Base-by-base conservation (phyloP, 768 basidiomycete species). In the Crucibulum laeve region DNA sequence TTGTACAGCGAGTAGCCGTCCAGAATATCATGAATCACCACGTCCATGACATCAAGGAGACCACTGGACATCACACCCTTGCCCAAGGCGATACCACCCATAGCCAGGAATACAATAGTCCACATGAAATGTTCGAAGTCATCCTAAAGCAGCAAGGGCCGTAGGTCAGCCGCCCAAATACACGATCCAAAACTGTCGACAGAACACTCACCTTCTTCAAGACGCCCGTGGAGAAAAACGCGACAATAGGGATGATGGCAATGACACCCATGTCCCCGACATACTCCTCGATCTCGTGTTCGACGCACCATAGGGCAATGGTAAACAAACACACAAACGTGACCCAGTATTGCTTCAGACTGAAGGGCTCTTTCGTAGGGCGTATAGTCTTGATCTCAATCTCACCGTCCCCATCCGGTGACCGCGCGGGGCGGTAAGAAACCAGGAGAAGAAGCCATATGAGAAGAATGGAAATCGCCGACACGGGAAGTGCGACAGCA, bases 241-340 rank as follows among this genome's bases (percentile, higher is more conserved):
- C 86, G 4, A 97, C 74, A 35, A 98, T 75, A 0, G 95, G 96
- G 35, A 99, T 73, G 52, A 98, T 82, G 2, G 95, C 94, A 50
- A 99, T 93, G 54, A 97, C 76, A 23, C 96, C 96, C 94, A 98
- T 99, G 61, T 98, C 93, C 1, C 96, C 96, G 3, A 98, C 74
- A 37, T 69, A 68, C 4, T 69, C 62, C 57, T 94, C 80, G 42
- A 98, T 79, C 55, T 69, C 63, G 56, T 89, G 86, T 50, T 87
- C 93, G 30, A 91, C 61, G 56, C 91, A 94, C 94, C 95, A 97
- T 42, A 98, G 65, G 4, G 53, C 75, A 53, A 99, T 98, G 2
- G 96, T 98, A 40, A 74, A 62, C 19, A 93, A 48, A 52, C 89
- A 93, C 21, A 99, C 83, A 43, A 83, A 73, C 1, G 80, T 71